A percentile compares a stretch with the other conserved stretches of the same genome.
phyloP scores from a whole-genome alignment of 495 filamentous ascomycete genomes.

The Penicillium goetzii region DNA sequence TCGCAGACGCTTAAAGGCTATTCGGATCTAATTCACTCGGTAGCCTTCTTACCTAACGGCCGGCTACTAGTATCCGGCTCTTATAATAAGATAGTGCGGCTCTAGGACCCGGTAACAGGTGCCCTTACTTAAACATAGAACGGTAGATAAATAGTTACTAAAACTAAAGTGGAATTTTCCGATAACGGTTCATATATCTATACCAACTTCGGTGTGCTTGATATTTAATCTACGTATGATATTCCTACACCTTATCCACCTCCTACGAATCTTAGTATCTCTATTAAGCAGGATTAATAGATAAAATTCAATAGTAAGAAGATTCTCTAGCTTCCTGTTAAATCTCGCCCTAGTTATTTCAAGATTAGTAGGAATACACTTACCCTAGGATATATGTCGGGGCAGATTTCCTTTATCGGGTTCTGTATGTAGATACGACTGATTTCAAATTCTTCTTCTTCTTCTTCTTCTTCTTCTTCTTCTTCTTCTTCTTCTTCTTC shows the following conservation, averaged over 20 bases:
- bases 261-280: not conserved
- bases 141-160: no score
- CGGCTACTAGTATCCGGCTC: not conserved
- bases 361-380: not conserved
- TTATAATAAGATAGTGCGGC: not conserved
- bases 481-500: not conserved
- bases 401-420: not conserved
- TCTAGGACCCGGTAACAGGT: not conserved
- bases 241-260: not conserved
- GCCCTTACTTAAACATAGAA: no score
- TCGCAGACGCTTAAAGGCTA: conserved; percentile 2
- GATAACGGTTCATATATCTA: no score
- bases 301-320: not conserved
- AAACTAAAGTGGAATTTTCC: no score
- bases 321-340: conserved; percentile 1
- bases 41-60: not conserved
- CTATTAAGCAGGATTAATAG: not conserved
- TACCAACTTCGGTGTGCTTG: no score
- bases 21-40: not conserved
- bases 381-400: not conserved
- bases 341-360: not conserved
- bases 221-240: not conserved
- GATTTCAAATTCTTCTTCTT: not conserved
- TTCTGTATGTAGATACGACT: not conserved
- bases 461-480: not conserved